Evolutionary conservation across 805 yeast genomes (phyloP), one percentile per base, ranked within the genome.

Genomic region (Ogataea minuta): DNA sequence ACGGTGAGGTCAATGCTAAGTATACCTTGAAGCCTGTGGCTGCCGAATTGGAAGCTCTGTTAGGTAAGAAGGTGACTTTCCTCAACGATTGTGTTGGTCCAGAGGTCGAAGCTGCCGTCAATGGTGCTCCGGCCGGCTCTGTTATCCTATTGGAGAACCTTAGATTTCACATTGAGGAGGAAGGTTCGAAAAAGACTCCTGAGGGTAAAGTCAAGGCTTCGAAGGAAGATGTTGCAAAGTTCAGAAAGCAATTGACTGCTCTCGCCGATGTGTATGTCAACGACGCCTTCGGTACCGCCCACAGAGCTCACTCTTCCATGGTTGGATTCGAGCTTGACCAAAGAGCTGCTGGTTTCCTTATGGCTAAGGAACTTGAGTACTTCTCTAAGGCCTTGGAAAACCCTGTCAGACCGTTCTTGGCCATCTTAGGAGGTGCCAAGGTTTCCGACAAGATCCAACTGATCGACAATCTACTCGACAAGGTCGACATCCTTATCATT

Each of bases 301-400:
- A 93, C 84, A 88, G 99, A 78, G 99, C 99, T 50, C 99, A 93
- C 77, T 89, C 97, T 40, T 93, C 99, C 34, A 91, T 93, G 90
- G 99, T 93, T 60, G 99, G 99, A 64, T 77, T 93, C 58, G 90
- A 91, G 57, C 78, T 88, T 59, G 90, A 95, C 50, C 90, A 88
- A 74, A 85, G 93, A 73, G 99, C 98, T 59, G 84, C 97, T 53
- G 99, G 99, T 69, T 95, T 91, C 95, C 76, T 93, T 61, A 84
- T 93, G 86, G 83, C 90, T 66, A 93, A 93, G 79, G 99, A 93
- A 75, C 83, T 93, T 68, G 81, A 82, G 65, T 93, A 85, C 81
- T 93, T 93, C 67, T 95, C 97, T 59, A 91, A 90, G 79, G 99
- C 98, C 54, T 79, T 93, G 63, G 99, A 93, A 79, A 79, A 84